Conservation (phyloP, 306 rosid species). For the Gleditsia sinensis region DNA sequence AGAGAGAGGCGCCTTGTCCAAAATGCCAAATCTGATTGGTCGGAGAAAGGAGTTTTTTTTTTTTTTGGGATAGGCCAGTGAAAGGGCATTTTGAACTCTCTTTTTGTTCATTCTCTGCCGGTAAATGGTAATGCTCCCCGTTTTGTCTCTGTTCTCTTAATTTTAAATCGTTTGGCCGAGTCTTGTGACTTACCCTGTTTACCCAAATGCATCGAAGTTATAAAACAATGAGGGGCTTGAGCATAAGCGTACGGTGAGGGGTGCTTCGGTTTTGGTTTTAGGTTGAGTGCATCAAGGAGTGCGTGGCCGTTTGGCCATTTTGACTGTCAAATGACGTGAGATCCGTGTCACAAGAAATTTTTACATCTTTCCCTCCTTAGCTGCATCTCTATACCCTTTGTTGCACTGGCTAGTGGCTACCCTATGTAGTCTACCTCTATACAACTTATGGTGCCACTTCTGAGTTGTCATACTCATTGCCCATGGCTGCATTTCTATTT, state of each 20-base stretch:
- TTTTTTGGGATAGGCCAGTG: conserved; percentile 54
- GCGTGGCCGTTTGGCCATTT: conserved; percentile 31
- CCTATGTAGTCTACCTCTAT: no score
- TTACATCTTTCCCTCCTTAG: no score
- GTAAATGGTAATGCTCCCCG: conserved; percentile 34
- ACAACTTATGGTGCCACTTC: no score
- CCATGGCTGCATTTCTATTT: no score
- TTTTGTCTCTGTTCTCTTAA: conserved; percentile 50
- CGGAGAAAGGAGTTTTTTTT: conserved; percentile 40
- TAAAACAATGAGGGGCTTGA: not conserved
- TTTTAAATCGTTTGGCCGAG: no score
- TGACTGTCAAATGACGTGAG: conserved; percentile 45
- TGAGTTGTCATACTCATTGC: no score
- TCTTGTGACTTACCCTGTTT: no score
- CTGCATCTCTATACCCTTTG: conserved; percentile 26
- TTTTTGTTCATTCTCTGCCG: conserved; percentile 44
- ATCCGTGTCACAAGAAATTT: conserved; percentile 39
- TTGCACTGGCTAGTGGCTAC: conserved; percentile 2
- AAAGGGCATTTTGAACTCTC: conserved; percentile 80
- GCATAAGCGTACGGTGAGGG: conserved; percentile 19
- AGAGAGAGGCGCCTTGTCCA: conserved; percentile 13
- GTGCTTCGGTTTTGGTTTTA: not conserved
- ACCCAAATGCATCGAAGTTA: not conserved
- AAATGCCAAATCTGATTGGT: conserved; percentile 51
- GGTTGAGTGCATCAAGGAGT: not conserved